A percentile compares a stretch with the other conserved stretches of the same genome.
phyloP scores from a whole-genome alignment of 208 protist genomes.

The Leptomonas pyrrhocoris region DNA sequence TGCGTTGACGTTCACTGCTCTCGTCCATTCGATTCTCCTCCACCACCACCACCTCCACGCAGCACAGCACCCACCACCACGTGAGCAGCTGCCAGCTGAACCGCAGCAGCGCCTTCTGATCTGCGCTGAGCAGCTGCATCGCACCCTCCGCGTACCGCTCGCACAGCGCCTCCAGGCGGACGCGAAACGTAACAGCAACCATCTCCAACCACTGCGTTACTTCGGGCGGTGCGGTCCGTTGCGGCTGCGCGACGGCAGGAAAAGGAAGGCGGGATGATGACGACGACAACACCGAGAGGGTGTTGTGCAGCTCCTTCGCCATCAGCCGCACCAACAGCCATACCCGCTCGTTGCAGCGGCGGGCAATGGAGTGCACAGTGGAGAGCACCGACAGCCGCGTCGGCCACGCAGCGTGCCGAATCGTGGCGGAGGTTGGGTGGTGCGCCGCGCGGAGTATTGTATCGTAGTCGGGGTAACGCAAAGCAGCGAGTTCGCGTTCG shows the following conservation, averaged over 20 bases:
- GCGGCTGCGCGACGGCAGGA: not conserved
- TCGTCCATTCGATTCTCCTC: not conserved
- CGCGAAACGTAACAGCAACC: constrained; percentile 10
- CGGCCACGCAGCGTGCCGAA: constrained; percentile 28
- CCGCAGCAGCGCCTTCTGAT: constrained; percentile 52
- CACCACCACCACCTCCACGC: constrained; percentile 6
- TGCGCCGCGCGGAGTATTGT: constrained; percentile 2
- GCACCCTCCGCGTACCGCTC: constrained; percentile 47
- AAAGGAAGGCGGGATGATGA: not conserved
- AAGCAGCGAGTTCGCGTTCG: not conserved
- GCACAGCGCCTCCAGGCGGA: constrained; percentile 28
- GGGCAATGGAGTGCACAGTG: constrained; percentile 41
- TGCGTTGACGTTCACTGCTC: not conserved
- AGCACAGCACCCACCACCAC: constrained; percentile 48
- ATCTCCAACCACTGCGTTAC: too few species aligned
- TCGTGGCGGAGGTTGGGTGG: constrained; percentile 8
- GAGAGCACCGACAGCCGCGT: constrained; percentile 28
- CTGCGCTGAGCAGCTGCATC: constrained; percentile 26
- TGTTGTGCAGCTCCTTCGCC: constrained; percentile 26
- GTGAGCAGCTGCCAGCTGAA: constrained; percentile 49
- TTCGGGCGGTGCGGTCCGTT: too few species aligned
- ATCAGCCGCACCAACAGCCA: constrained; percentile 50
- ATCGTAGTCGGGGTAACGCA: constrained; percentile 22
- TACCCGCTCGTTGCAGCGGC: constrained; percentile 50
- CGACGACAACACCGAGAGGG: not conserved